A percentile compares a stretch with the other conserved stretches of the same genome.
phyloP scores from a whole-genome alignment of 345 rosid species.

The Salix caprea region DNA sequence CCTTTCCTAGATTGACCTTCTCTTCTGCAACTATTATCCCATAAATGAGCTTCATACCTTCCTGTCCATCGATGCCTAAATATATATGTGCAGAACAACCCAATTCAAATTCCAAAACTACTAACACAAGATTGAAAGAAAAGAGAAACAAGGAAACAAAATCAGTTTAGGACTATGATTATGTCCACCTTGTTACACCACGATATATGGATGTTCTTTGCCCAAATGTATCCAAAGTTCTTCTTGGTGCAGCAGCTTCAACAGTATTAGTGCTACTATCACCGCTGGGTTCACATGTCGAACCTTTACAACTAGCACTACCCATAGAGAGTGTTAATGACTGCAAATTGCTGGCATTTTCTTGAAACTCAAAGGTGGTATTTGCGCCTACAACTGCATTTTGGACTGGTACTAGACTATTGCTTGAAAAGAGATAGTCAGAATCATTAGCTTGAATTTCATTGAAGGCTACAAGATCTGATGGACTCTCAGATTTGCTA shows the following conservation, averaged over 20 bases:
- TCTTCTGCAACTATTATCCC: slow-evolving; percentile 99
- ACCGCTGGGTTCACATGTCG: slow-evolving; percentile 58
- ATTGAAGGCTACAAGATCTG: slow-evolving; percentile 67
- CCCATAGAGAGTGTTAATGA: slow-evolving; percentile 92
- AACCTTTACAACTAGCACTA: slow-evolving; percentile 57
- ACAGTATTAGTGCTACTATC: slow-evolving; percentile 47
- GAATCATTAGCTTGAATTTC: slow-evolving; percentile 57
- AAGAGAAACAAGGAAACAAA: not conserved
- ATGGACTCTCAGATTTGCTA: slow-evolving; percentile 65
- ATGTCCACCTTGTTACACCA: slow-evolving; percentile 83
- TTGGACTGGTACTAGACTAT: slow-evolving; percentile 52
- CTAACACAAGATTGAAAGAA: not conserved
- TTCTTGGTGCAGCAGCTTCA: slow-evolving; percentile 66
- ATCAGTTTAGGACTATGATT: not conserved
- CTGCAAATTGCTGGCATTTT: slow-evolving; percentile 65
- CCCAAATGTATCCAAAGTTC: slow-evolving; percentile 88
- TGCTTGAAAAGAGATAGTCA: slow-evolving; percentile 54
- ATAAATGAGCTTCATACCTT: slow-evolving; percentile 97
- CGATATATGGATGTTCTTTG: slow-evolving; percentile 97
- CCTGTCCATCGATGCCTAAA: slow-evolving; percentile 98
- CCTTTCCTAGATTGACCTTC: slow-evolving; percentile 99
- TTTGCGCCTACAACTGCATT: slow-evolving; percentile 31
- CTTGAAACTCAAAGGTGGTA: slow-evolving; percentile 58
- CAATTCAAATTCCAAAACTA: not conserved
- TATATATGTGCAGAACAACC: slow-evolving; percentile 3